Evolutionary conservation across 345 rosid genomes (phyloP).

Genomic region (Eucalyptus dawsonii): DNA sequence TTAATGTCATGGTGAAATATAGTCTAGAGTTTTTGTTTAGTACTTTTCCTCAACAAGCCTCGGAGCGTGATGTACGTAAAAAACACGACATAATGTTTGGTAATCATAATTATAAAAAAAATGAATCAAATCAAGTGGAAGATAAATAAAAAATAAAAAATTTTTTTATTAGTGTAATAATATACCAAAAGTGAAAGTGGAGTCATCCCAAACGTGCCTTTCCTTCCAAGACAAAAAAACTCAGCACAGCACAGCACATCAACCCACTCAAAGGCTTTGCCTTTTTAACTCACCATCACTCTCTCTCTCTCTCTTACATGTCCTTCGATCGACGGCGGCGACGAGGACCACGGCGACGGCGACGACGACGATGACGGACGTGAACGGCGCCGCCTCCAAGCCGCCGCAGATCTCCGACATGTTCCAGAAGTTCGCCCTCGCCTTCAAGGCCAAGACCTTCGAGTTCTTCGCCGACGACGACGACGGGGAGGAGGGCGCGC

Average conservation of each 20-base stretch:
- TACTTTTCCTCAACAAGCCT: too few relatives aligned
- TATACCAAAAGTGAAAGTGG: background rate
- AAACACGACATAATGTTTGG: background rate
- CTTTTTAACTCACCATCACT: background rate
- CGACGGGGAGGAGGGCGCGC: conserved; percentile 1
- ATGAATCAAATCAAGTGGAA: background rate
- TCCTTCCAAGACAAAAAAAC: background rate
- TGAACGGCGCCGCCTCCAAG: conserved; percentile 5
- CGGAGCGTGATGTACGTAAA: background rate
- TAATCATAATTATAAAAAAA: background rate
- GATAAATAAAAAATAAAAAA: background rate
- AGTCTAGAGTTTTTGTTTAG: too few relatives aligned
- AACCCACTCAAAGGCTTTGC: background rate
- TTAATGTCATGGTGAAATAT: background rate
- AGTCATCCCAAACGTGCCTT: background rate
- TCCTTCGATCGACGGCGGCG: background rate
- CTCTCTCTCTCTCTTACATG: background rate
- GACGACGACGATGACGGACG: background rate
- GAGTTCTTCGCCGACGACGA: conserved; percentile 87
- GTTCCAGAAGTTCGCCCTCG: conserved; percentile 92
- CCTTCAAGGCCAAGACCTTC: conserved; percentile 82
- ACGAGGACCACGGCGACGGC: background rate
- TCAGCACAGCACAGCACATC: background rate
- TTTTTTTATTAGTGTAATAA: background rate
- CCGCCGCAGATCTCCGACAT: conserved; percentile 75